These are phyloP conservation scores for Coniochaeta hoffmannii DNA, from an alignment of 2,329 filamentous ascomycete genomes.

Conservation along the genomic window DNA sequence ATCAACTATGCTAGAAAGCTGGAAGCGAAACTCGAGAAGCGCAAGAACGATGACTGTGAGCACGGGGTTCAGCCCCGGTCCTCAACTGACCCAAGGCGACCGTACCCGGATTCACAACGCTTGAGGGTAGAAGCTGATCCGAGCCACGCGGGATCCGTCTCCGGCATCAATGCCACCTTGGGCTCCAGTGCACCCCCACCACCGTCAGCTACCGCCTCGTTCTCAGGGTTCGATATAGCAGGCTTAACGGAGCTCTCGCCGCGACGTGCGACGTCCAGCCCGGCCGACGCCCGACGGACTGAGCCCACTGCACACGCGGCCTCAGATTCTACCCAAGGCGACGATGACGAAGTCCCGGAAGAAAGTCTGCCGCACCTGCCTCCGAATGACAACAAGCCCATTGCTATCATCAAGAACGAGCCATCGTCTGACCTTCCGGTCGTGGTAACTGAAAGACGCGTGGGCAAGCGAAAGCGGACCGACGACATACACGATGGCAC, in stretches of 20 bases:
- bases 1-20: constrained; percentile 34
- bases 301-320: background rate
- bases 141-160: background rate
- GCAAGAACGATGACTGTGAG: constrained; percentile 27
- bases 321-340: constrained; percentile 10
- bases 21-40: constrained; percentile 32
- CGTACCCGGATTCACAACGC: background rate
- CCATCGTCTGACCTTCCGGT: constrained; percentile 46
- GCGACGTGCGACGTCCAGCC: background rate
- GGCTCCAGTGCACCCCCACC: background rate
- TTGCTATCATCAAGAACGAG: constrained; percentile 36
- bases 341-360: background rate
- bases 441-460: constrained; percentile 39
- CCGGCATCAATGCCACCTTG: background rate
- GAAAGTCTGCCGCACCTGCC: constrained; percentile 22
- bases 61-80: background rate
- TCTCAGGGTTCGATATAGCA: background rate
- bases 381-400: background rate
- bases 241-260: background rate
- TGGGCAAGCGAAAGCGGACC: constrained; percentile 39
- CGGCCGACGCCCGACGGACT: background rate
- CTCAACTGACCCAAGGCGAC: constrained; percentile 1
- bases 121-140: background rate
- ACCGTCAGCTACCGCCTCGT: background rate
- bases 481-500: constrained; percentile 11